A percentile compares a stretch with the other conserved stretches of the same genome.
Conservation (phyloP, 2,329 filamentous ascomycete species). For the Pseudohalonectria lignicola region DNA sequence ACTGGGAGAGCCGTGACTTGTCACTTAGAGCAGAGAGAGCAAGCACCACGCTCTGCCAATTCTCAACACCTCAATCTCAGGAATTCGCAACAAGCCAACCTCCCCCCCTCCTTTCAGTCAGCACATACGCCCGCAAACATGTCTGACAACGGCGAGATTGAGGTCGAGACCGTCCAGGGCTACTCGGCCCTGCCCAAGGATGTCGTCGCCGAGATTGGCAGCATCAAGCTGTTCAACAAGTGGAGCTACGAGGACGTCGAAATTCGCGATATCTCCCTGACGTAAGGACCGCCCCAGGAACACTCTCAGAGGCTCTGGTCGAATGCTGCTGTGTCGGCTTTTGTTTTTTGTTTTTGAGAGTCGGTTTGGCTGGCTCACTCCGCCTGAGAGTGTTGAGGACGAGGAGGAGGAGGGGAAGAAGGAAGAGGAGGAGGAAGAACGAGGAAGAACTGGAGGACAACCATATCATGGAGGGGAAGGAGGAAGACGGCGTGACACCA, state of each 20-base stretch:
- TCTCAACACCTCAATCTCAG: constrained; percentile 6
- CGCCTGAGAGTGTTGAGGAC: too few species aligned
- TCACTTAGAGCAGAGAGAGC: neutral
- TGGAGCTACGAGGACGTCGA: constrained; percentile 98
- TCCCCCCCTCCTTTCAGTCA: constrained; percentile 15
- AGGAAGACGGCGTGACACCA: too few species aligned
- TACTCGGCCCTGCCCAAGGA: constrained; percentile 88
- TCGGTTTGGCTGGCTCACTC: neutral
- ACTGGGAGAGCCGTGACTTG: neutral
- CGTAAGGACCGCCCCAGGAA: constrained; percentile 53
- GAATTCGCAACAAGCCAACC: constrained; percentile 13
- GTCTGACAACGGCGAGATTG: constrained; percentile 93
- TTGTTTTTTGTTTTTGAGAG: too few species aligned
- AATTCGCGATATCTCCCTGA: constrained; percentile 99
- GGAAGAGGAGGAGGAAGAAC: too few species aligned
- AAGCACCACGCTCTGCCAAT: neutral
- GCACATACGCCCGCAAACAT: constrained; percentile 48
- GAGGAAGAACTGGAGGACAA: too few species aligned
- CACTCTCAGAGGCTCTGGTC: neutral
- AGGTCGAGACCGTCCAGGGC: constrained; percentile 69
- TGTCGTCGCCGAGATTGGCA: constrained; percentile 77
- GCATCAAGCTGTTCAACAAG: constrained; percentile 90
- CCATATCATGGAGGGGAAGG: too few species aligned
- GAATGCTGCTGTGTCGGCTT: neutral
- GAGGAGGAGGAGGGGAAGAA: too few species aligned